Base-by-base conservation (phyloP, 1,284 basidiomycete genomes). In the Xanthoconium separans region DNA sequence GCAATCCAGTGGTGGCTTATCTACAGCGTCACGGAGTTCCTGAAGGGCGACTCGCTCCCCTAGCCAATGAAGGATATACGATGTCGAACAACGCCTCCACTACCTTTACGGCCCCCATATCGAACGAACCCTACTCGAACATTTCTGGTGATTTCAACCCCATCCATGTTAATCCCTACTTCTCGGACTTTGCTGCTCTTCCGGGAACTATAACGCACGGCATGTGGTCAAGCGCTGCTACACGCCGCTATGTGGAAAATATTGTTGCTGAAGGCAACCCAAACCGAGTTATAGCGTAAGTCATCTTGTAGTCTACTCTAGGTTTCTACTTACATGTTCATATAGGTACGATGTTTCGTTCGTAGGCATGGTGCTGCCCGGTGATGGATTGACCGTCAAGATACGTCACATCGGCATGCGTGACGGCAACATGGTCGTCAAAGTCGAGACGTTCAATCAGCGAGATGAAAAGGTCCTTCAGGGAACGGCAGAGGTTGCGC, bases 151-250 rank as follows among this genome's bases (percentile, higher is more conserved):
- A 99, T 75, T 98, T 93, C 81, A 98, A 91, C 64, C 90, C 92
- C n/a, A 97, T 99, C 63, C 97, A 99, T 73, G 80, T 97, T 74
- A 98, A 99, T 75, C 97, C 96, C 0, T 98, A 98, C 80, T 98
- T 99, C 78, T 85, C 96, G 29, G 89, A 94, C 70, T 94, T 92
- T 64, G 95, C 96, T 15, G 84, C 88, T 20, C 85, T 99, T 22
- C 96, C 95, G 30, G 91, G 92, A 15, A 98, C 97, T 18, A 99
- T 99, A 70, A 98, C 96, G 7, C 96, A 99, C 69, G 96, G 96
- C 52, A 87, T 99, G 78, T 98, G 94, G 91, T 90, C 93, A 16
- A 95, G 91, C 61, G 96, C 97, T 45, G 95, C 95, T 22, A 96
- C 95, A 31, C 84, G 96, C 64, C 87, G 89, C 54, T 96, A 89